Evolutionary conservation across 768 basidiomycete genomes (phyloP).

Genomic region (Suillus brevipes): DNA sequence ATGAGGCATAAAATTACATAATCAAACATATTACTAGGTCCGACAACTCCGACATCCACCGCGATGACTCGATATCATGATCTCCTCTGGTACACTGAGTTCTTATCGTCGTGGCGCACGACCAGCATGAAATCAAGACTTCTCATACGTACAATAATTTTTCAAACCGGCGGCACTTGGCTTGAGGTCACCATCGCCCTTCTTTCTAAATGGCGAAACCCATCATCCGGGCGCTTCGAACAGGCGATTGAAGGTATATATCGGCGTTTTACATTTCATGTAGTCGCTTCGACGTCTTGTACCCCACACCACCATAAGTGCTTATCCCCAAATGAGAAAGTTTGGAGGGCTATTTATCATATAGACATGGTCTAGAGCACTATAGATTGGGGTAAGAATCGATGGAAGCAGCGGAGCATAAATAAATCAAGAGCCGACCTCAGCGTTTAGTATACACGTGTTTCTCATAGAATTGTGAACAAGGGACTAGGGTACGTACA

Average conservation of each 20-base stretch:
- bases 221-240: background rate
- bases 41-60: background rate
- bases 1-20: background rate
- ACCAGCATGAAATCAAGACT: background rate
- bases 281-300: background rate
- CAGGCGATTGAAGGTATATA: background rate
- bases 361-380: background rate
- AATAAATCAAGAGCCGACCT: background rate
- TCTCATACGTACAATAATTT: background rate
- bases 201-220: background rate
- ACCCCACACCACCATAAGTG: background rate
- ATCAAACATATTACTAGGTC: background rate
- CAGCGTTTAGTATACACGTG: background rate
- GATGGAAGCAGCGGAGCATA: background rate
- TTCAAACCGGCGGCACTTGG: background rate
- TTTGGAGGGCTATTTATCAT: background rate
- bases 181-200: background rate
- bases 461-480: background rate
- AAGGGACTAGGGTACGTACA: background rate
- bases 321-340: background rate
- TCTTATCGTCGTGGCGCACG: background rate
- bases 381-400: background rate
- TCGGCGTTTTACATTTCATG: background rate
- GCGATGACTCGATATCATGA: too few relatives aligned
- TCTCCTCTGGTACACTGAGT: too few relatives aligned